These are phyloP conservation scores for Mortierella alpina DNA, from an alignment of 192 early-diverging fungal genomes.

Conservation along the genomic window DNA sequence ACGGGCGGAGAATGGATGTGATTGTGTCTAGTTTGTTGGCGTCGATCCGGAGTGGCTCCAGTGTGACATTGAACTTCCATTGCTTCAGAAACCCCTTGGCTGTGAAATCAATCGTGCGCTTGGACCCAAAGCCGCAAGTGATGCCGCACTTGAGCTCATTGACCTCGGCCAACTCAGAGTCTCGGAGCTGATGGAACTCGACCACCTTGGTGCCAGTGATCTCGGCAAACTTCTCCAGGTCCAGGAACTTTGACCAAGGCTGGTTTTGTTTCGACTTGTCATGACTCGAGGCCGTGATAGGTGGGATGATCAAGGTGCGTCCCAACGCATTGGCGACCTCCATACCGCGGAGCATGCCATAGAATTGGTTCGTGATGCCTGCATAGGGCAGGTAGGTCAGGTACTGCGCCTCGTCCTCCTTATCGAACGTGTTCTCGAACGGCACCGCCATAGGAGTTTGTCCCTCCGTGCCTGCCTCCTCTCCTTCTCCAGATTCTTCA, in stretches of 20 bases:
- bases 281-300: constrained; percentile 49
- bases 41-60: constrained; percentile 10
- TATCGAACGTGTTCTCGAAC: constrained; percentile 35
- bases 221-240: constrained; percentile 28
- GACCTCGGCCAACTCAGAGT: constrained; percentile 23
- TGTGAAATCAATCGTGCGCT: constrained; percentile 43
- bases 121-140: constrained; percentile 49
- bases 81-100: constrained; percentile 53
- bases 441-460: background rate
- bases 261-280: constrained; percentile 54
- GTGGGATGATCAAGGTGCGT: constrained; percentile 48
- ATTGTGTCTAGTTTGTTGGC: constrained; percentile 25
- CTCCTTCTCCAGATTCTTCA: background rate
- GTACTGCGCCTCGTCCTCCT: constrained; percentile 24
- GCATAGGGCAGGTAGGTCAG: constrained; percentile 50
- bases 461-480: background rate
- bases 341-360: constrained; percentile 51
- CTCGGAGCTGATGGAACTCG: constrained; percentile 40
- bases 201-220: constrained; percentile 30
- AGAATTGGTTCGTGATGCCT: constrained; percentile 54
- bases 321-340: constrained; percentile 37
- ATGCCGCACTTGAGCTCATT: constrained; percentile 43
- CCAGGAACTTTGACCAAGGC: constrained; percentile 47
- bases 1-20: constrained; percentile 7
- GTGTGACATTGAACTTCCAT: constrained; percentile 32